Percentiles rank a stretch among this genome's conserved stretches.
phyloP scores from a whole-genome alignment of 2,329 filamentous ascomycete genomes.

The Aspergillus calidoustus region DNA sequence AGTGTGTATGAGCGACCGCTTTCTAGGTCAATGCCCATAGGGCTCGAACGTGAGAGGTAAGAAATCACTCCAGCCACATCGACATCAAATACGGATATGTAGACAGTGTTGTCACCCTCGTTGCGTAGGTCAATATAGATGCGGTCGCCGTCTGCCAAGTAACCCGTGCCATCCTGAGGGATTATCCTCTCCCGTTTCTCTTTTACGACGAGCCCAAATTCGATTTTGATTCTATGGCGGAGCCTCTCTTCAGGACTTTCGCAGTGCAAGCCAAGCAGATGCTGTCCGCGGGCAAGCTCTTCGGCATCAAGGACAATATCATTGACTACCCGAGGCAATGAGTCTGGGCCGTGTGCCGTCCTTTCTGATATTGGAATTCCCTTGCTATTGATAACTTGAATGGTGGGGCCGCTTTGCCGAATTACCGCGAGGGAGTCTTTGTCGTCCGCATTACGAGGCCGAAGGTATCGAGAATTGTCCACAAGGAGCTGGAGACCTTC shows the following conservation, averaged over 20 bases:
- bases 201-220: neutral
- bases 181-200: neutral
- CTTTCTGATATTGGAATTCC: neutral
- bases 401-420: too few relatives aligned
- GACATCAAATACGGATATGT: slow-evolving; percentile 1
- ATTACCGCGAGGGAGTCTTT: too few relatives aligned
- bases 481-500: too few relatives aligned
- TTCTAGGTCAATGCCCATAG: neutral
- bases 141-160: neutral
- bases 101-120: neutral
- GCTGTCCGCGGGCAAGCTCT: neutral
- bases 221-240: neutral
- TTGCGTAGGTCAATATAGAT: slow-evolving; percentile 6
- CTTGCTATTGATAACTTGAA: too few relatives aligned
- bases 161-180: neutral
- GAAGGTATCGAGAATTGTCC: too few relatives aligned
- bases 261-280: neutral
- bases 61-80: slow-evolving; percentile 1
- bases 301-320: neutral
- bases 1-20: neutral
- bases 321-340: neutral
- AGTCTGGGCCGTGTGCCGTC: neutral
- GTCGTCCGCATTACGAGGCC: too few relatives aligned
- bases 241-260: neutral
- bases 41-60: neutral